Conservation (phyloP, 306 rosid genomes). For the Medicago lupulina region DNA sequence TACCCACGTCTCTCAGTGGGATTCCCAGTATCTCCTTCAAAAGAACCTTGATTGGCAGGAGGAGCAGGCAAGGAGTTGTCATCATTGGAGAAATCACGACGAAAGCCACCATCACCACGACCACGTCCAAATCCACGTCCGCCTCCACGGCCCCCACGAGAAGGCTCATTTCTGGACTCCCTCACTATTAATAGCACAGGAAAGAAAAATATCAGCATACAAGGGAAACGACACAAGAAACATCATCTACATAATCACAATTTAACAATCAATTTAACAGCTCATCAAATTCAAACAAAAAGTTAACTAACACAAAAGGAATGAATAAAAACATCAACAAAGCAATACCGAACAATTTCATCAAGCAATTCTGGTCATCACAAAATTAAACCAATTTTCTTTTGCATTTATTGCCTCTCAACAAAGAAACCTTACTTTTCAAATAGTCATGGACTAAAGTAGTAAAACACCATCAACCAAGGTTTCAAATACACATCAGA, state of each 20-base stretch:
- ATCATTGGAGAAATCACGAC: conserved; percentile 54
- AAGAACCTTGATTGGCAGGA: conserved; percentile 55
- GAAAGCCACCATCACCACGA: conserved; percentile 45
- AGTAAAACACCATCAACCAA: neutral
- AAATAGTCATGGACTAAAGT: neutral
- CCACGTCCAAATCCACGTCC: conserved; percentile 47
- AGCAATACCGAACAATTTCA: neutral
- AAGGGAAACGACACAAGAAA: neutral
- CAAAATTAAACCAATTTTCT: neutral
- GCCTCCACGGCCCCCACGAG: conserved; percentile 70
- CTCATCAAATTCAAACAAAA: neutral
- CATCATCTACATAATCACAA: neutral
- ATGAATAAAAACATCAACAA: neutral
- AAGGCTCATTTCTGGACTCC: conserved; percentile 69
- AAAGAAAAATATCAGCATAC: neutral
- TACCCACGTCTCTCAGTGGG: conserved; percentile 66
- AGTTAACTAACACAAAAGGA: neutral
- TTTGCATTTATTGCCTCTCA: neutral
- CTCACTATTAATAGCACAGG: conserved; percentile 55
- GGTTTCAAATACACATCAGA: neutral
- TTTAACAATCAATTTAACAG: conserved; percentile 7
- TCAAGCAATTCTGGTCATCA: neutral
- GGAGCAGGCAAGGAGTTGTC: conserved; percentile 51
- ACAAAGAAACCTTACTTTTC: neutral
- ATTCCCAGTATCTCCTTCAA: conserved; percentile 65